Conservation (phyloP, 768 basidiomycete species). For the Hydnomerulius pinastri region DNA sequence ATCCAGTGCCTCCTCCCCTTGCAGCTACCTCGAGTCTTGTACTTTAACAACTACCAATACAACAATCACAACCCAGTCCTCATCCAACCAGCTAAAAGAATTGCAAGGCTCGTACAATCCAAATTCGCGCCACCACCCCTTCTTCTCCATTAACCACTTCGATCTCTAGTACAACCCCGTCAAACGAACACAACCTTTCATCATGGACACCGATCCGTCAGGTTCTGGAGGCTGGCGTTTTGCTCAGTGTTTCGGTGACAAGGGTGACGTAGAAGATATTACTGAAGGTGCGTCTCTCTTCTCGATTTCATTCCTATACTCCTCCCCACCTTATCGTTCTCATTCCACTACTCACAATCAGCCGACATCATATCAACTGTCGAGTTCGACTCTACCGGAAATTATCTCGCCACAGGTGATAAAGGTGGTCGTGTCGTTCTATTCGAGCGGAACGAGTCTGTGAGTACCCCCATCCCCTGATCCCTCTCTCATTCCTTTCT, state of each 20-base stretch:
- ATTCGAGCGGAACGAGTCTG: slow-evolving; percentile 98
- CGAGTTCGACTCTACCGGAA: slow-evolving; percentile 99
- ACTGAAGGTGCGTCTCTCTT: slow-evolving; percentile 77
- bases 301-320: slow-evolving; percentile 5
- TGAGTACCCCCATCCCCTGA: slow-evolving; percentile 43
- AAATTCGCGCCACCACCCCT: slow-evolving; percentile 26
- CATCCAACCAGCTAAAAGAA: neutral
- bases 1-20: slow-evolving; percentile 2
- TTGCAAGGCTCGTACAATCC: neutral
- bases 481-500: slow-evolving; percentile 12
- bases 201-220: slow-evolving; percentile 83
- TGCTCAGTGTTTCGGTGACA: slow-evolving; percentile 99
- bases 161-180: slow-evolving; percentile 12
- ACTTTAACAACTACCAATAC: slow-evolving; percentile 3
- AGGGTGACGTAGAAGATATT: slow-evolving; percentile 99
- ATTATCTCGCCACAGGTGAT: slow-evolving; percentile 99
- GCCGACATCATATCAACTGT: slow-evolving; percentile 99
- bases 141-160: slow-evolving; percentile 18
- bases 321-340: slow-evolving; percentile 12
- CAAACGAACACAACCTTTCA: slow-evolving; percentile 30
- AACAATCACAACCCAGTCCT: slow-evolving; percentile 4
- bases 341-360: slow-evolving; percentile 36
- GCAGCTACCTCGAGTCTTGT: slow-evolving; percentile 18
- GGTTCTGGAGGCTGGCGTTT: slow-evolving; percentile 95
- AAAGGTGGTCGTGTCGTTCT: slow-evolving; percentile 98